Conservation (phyloP, 345 rosid species). For the Rubroshorea leprosula region DNA sequence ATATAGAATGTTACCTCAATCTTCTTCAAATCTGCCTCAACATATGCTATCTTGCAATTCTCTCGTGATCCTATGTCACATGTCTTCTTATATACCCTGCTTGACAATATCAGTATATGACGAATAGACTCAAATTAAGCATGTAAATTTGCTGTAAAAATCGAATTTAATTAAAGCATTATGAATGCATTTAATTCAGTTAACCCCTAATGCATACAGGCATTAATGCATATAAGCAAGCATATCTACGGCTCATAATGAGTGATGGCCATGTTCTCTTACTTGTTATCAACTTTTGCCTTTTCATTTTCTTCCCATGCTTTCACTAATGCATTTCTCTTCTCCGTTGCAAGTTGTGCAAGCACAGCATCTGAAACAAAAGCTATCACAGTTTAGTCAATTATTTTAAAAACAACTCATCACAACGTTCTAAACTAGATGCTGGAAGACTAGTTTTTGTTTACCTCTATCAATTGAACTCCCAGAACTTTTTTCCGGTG, state of each 20-base stretch:
- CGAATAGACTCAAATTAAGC: neutral
- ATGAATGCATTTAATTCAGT: too few species aligned
- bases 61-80: conserved; percentile 56
- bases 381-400: conserved; percentile 6
- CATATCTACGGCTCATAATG: too few species aligned
- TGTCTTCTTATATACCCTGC: conserved; percentile 55
- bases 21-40: conserved; percentile 43
- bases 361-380: conserved; percentile 35
- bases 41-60: conserved; percentile 44
- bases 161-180: too few species aligned
- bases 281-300: conserved; percentile 78
- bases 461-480: conserved; percentile 23
- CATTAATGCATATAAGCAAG: too few species aligned
- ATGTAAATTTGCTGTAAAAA: neutral
- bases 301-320: conserved; percentile 91
- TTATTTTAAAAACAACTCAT: neutral
- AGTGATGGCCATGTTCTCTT: conserved; percentile 11
- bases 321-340: conserved; percentile 51
- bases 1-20: conserved; percentile 51
- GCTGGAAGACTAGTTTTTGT: conserved; percentile 5
- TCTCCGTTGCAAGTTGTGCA: conserved; percentile 48
- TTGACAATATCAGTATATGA: conserved; percentile 1
- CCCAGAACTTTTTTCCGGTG: conserved; percentile 2
- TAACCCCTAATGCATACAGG: too few species aligned
- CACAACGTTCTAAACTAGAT: neutral